Evolutionary conservation across 31 red algal species (phyloP).

Genomic region (Odonthalia washingtoniensis): DNA sequence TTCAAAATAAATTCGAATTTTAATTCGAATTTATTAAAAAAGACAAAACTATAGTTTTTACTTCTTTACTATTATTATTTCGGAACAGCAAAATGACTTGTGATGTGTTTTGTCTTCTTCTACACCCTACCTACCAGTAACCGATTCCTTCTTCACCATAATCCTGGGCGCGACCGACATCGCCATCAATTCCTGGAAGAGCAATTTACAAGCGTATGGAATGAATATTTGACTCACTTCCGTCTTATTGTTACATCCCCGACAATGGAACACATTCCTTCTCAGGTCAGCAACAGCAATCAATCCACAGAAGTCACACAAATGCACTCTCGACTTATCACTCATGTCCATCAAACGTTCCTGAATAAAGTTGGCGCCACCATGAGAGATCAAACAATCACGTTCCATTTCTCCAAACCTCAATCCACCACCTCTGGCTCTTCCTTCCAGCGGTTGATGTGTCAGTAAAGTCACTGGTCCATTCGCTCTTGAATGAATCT

Average conservation of each 20-base stretch:
- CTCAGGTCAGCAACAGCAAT: conserved; percentile 95
- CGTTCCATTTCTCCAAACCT: conserved; percentile 99
- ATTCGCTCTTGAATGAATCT: conserved; percentile 90
- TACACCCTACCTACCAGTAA: too few relatives aligned
- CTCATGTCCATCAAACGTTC: conserved; percentile 97
- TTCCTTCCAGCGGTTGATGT: conserved; percentile 94
- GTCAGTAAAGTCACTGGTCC: conserved; percentile 96
- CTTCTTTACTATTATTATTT: too few relatives aligned
- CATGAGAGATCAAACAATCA: conserved; percentile 96
- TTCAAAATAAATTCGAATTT: too few relatives aligned
- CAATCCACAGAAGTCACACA: conserved; percentile 92
- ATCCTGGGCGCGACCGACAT: conserved; percentile 98
- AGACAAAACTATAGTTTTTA: too few relatives aligned
- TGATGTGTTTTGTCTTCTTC: too few relatives aligned
- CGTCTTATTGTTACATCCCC: conserved; percentile 95
- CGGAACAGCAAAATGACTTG: too few relatives aligned
- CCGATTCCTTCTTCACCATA: conserved; percentile 77
- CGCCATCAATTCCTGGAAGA: conserved; percentile 98
- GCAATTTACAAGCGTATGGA: conserved; percentile 97
- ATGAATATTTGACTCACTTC: conserved; percentile 90
- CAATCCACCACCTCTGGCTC: conserved; percentile 86
- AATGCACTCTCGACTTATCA: conserved; percentile 89
- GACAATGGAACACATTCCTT: conserved; percentile 90
- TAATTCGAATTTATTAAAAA: too few relatives aligned
- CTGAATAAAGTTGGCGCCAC: conserved; percentile 87